Evolutionary conservation across 2,329 filamentous ascomycete genomes (phyloP).

Genomic region (Pestalotiopsis sp.): DNA sequence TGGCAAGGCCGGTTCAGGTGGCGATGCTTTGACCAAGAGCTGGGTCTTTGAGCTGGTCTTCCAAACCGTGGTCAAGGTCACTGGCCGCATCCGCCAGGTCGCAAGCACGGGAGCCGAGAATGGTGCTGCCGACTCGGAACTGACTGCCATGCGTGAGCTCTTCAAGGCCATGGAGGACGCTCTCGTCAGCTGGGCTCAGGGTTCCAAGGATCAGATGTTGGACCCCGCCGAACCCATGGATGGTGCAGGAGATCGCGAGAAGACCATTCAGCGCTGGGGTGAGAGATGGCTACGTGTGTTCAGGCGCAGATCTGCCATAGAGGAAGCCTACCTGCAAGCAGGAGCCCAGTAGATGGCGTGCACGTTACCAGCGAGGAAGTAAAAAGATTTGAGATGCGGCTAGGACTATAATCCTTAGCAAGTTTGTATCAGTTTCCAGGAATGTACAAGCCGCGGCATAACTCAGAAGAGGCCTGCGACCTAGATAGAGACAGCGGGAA

Average conservation of each 20-base stretch:
- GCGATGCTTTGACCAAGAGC: constrained; percentile 69
- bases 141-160: constrained; percentile 74
- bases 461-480: background rate
- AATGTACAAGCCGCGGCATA: background rate
- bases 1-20: constrained; percentile 56
- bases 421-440: background rate
- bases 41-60: constrained; percentile 90
- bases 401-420: background rate
- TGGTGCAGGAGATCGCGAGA: constrained; percentile 62
- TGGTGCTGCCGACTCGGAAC: constrained; percentile 62
- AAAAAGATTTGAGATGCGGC: background rate
- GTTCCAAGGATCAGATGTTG: constrained; percentile 74
- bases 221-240: constrained; percentile 56
- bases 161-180: constrained; percentile 82
- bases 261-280: constrained; percentile 78
- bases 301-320: constrained; percentile 77
- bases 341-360: constrained; percentile 4
- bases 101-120: constrained; percentile 61
- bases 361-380: background rate
- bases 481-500: background rate
- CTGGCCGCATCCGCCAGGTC: constrained; percentile 81
- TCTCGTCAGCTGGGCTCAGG: constrained; percentile 71
- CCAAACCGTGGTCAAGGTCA: constrained; percentile 88
- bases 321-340: constrained; percentile 60
- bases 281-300: constrained; percentile 87